phyloP scores from a whole-genome alignment of 164 flowering plant species.

The Brasenia schreberi region DNA sequence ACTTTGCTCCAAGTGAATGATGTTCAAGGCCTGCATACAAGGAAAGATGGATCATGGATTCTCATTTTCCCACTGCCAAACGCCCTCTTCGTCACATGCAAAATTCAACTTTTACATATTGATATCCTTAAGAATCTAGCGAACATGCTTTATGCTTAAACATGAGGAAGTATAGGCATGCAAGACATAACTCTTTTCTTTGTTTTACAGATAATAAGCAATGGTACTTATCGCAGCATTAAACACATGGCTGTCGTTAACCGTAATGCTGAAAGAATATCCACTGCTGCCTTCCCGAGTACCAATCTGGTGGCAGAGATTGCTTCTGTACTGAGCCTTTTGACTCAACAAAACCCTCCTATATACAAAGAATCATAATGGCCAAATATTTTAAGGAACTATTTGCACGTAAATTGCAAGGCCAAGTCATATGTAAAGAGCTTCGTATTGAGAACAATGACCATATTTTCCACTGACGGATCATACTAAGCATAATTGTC shows the following conservation, averaged over 20 bases:
- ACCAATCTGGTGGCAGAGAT: not conserved
- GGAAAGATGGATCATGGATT: constrained; percentile 30
- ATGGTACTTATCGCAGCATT: constrained; percentile 34
- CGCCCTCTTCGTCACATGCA: constrained; percentile 20
- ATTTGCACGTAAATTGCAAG: not conserved
- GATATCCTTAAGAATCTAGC: too few relatives aligned
- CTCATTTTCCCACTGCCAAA: constrained; percentile 26
- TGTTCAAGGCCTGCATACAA: constrained; percentile 37
- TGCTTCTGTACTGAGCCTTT: not conserved
- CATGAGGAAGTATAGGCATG: not conserved
- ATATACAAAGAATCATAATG: not conserved
- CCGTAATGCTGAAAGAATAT: constrained; percentile 25
- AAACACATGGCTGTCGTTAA: constrained; percentile 43
- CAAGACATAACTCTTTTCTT: not conserved
- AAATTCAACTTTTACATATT: not conserved
- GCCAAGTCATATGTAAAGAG: not conserved
- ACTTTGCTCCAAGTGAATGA: constrained; percentile 33
- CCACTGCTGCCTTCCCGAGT: constrained; percentile 32
- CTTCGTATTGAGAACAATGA: not conserved
- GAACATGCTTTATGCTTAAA: too few relatives aligned
- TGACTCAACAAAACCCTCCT: not conserved
- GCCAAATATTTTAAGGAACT: not conserved
- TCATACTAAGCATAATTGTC: not conserved
- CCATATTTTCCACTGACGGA: not conserved
- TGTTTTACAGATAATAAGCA: constrained; percentile 35